Base-by-base conservation (phyloP, 169 alveolate genomes). In the Eimeria necatrix region DNA sequence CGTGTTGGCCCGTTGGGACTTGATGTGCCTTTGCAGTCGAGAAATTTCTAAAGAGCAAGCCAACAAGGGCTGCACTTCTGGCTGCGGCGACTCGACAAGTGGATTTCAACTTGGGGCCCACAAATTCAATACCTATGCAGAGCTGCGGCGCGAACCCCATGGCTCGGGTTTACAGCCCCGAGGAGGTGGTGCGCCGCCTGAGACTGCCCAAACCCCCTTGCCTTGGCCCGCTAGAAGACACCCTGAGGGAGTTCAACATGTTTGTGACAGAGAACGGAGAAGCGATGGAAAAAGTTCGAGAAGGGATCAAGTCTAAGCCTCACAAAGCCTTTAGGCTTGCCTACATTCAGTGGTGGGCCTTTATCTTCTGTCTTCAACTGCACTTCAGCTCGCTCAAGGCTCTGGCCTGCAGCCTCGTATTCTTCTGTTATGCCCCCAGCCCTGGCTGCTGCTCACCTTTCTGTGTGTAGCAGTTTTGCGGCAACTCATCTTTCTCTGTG, bases 121-220 rank as follows among this genome's bases (percentile, higher is more conserved):
- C 56, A 26, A 56, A 53, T 59, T 41, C 3, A 4, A 26, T 84
- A 32, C 91, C 91, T 2, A 26, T 26, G 59, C 91, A 84, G 49
- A 32, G 76, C 73, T 84, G 91, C n/a, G 91, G 91, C 16, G 78
- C 48, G 32, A 9, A 10, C 9, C 78, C 91, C 16, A 84, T 84
- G 91, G 91, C 91, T 7, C 32, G 76, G 24, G 49, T 84, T 10
- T 84, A 84, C 46, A 84, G 91, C 91, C 91, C 91, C 7, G 78
- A 56, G 0, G 91, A 84, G 32, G 60, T 59, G 8, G 14, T 53
- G 6, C 51, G 76, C 22, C 24, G 60, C 46, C 14, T 84, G 46
- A 56, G 56, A 14, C 78, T 84, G 22, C 2, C 2, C 18, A 49
- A 56, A 6, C 59, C 73, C 68, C 91, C 91, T 14, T 84, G 91